phyloP scores from a whole-genome alignment of 768 basidiomycete genomes.

The Trametes gibbosa region DNA sequence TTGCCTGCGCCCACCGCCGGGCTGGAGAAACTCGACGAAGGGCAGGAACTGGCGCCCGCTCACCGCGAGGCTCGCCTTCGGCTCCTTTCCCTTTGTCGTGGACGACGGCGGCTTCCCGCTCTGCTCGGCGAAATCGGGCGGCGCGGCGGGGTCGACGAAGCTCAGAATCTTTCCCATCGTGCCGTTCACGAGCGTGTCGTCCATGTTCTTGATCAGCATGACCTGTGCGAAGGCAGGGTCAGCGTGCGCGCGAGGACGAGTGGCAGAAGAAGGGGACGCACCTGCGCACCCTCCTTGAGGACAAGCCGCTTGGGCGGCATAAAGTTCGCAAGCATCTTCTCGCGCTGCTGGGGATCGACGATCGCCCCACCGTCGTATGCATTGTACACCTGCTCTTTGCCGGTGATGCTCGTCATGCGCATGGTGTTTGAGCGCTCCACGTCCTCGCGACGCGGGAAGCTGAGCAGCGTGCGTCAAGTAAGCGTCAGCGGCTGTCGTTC shows the following conservation, averaged over 20 bases:
- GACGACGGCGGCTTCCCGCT: constrained; percentile 29
- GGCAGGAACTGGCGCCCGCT: constrained; percentile 46
- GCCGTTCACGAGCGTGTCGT: constrained; percentile 91
- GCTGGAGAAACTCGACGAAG: constrained; percentile 73
- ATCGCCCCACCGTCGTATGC: constrained; percentile 66
- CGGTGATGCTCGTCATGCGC: constrained; percentile 61
- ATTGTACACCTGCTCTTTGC: constrained; percentile 49
- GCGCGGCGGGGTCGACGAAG: constrained; percentile 58
- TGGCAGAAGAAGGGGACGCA: background rate
- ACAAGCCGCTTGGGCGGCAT: constrained; percentile 77
- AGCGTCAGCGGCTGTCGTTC: background rate
- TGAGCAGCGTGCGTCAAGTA: constrained; percentile 28
- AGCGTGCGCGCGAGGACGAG: background rate
- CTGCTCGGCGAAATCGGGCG: constrained; percentile 3
- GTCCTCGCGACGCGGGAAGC: constrained; percentile 89
- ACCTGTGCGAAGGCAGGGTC: constrained; percentile 42
- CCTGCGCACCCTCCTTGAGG: constrained; percentile 71
- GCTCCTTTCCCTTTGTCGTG: constrained; percentile 7
- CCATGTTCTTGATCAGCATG: constrained; percentile 57
- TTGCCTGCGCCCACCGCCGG: constrained; percentile 52
- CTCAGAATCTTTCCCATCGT: constrained; percentile 82
- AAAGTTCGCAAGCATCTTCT: constrained; percentile 84
- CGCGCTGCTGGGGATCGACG: constrained; percentile 50
- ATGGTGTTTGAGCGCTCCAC: constrained; percentile 80
- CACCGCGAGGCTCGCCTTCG: constrained; percentile 3